Evolutionary conservation across 352 stramenopile species (phyloP), one percentile per base, ranked within the genome.

Genomic region (Phytophthora colocasiae): DNA sequence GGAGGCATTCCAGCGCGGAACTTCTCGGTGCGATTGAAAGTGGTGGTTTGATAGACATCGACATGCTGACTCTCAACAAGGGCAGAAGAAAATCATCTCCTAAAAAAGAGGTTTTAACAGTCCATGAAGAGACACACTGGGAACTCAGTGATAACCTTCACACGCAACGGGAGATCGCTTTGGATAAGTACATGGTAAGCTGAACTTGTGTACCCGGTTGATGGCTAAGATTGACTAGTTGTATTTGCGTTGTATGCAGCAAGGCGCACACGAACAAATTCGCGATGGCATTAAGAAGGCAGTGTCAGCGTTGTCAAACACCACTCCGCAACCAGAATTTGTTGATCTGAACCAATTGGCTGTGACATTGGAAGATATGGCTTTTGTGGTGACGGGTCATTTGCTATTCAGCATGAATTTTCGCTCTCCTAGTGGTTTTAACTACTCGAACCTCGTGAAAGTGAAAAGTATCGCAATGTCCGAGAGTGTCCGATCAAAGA

Each of bases 401-500:
- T 66, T 91, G 57, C 75, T 96, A 5, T 90, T 92, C 38, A 91
- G 85, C 40, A 93, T 92, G 81, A 91, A 92, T 57, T 93, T 91
- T 47, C 83, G 85, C 14, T 80, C 69, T 2, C 44, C 76, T 15
- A 89, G 81, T 58, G 87, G 87, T 12, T 96, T 95, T 57, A 96
- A 96, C 65, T 92, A 92, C 68, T 49, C 56, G 2, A 81, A 81
- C 38, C 69, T 96, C 7, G 80, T 94, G 29, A 92, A 94, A 55
- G 81, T 96, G 36, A 96, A 96, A 68, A 95, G 83, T 54, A 95
- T 95, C 45, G 85, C 88, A 24, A 82, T 73, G 15, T 53, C 66
- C 2, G 38, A 69, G 15, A 76, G 38, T 2, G 56, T 92, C 17
- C 89, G 95, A 62, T 65, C 74, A 12, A 97, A 92, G 54, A 80